phyloP scores from a whole-genome alignment of 139 green algal genomes.

The Diplosphaera chodatii region DNA sequence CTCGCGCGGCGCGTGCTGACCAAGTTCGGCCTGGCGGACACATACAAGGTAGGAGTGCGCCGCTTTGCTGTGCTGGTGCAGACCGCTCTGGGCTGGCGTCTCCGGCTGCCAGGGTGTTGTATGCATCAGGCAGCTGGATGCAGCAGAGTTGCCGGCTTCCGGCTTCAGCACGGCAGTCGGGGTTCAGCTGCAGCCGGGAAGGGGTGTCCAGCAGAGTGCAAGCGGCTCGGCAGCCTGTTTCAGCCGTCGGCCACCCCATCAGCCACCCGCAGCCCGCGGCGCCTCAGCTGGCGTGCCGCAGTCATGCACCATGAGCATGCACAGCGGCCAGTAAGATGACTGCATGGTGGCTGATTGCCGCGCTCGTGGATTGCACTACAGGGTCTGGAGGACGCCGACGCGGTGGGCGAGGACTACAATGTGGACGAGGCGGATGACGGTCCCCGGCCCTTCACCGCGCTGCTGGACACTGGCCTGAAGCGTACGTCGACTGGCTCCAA shows the following conservation, averaged over 20 bases:
- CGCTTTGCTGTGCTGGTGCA: not conserved
- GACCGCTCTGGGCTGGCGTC: too few species aligned
- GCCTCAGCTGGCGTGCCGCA: too few species aligned
- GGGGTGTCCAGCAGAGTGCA: too few species aligned
- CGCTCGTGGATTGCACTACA: not conserved
- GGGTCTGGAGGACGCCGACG: slow-evolving; percentile 46
- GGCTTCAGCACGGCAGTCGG: too few species aligned
- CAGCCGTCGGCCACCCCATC: too few species aligned
- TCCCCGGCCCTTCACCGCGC: slow-evolving; percentile 86
- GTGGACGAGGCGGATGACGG: slow-evolving; percentile 87
- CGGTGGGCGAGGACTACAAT: slow-evolving; percentile 91
- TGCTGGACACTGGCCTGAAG: slow-evolving; percentile 97
- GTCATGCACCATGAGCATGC: too few species aligned
- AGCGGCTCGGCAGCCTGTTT: too few species aligned
- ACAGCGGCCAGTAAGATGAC: not conserved
- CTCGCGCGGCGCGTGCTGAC: slow-evolving; percentile 84
- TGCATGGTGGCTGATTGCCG: too few species aligned
- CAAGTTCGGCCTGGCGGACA: slow-evolving; percentile 88
- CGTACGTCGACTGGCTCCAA: slow-evolving; percentile 91
- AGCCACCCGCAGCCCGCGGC: too few species aligned
- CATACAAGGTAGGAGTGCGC: slow-evolving; percentile 71
- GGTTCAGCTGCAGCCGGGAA: too few species aligned
- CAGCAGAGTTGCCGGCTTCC: too few species aligned
- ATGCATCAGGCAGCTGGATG: too few species aligned
- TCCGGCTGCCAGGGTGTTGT: not conserved